Evolutionary conservation across 2,329 filamentous ascomycete genomes (phyloP), one percentile per base, ranked within the genome.

Genomic region (Apiospora koreana): DNA sequence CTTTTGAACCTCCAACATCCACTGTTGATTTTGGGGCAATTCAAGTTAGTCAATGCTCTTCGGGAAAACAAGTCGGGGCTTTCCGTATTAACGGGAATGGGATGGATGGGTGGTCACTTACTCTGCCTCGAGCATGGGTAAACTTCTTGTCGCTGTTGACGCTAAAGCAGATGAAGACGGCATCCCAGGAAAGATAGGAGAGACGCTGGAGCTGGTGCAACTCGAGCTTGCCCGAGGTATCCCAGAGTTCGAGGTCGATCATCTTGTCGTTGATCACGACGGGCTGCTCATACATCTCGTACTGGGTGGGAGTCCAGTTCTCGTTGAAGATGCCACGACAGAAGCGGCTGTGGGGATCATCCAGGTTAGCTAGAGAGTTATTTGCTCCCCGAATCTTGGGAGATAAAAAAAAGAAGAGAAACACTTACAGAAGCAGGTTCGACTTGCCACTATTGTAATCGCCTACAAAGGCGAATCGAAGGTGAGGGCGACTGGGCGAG

Each of bases 1-100:
- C 87, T 86, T 79, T 90, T 90, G 86, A 64, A 92, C 91, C 82
- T 93, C 91, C 76, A 91, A 87, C 46, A 90, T 88, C 89, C 91
- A 93, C 86, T 88, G 68, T 74, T 16, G 16, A 41, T 38, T 50
- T 65, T n/a, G 31, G 18, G 18, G 71, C 74, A 58, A 77, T 72
- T 48, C 14, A 18, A 28, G 21, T 69, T 74, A 18, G 74, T 68
- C 1, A 65, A 42, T 65, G 50, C 1, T 71, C 8, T 1, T 71
- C 8, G 72, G 70, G 35, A 70, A 70, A 68, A 31, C 16, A 31
- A 12, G 1, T 70, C 35, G 65, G 31, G 2, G 28, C 3, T 31
- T 62, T 62, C 35, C 41, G 12, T 12, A 42, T 42, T 42, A n/a
- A n/a, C n/a, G 41, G 41, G 10, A 42, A 42, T 42, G 12, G 8